Base-by-base conservation (phyloP, 2,329 filamentous ascomycete species). In the Aureobasidium sp. region DNA sequence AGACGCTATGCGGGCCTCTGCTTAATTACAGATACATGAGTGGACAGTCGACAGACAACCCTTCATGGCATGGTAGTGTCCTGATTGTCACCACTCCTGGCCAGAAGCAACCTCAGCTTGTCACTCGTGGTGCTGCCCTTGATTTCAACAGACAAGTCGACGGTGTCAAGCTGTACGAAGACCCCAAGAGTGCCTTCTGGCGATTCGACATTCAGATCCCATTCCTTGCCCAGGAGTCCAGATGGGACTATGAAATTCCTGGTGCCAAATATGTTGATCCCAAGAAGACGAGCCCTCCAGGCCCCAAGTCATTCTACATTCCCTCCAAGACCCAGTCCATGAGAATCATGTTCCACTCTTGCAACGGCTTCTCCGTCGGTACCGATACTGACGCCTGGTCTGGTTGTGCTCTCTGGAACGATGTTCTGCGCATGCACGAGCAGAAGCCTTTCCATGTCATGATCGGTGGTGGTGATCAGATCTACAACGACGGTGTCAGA, bases 401-500 rank as follows among this genome's bases (percentile, higher is more conserved):
- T 39, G 84, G 85, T 2, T 70, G 70, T 21, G 82, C 79, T 29
- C 74, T 87, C 34, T 87, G 85, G 85, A 83, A 86, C 65, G 84
- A 87, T 64, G 85, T 86, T 36, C 69, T 86, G 61, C 81, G 84
- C 49, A 75, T 83, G 62, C 85, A 87, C 67, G 78, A 78, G 66
- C 70, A 81, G 70, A 78, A 78, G 65, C 83, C 84, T 8, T 85
- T 87, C 71, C 83, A 86, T 69, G 81, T 85, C 66, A 89, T 87
- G 86, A 83, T 97, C 65, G 93, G 93, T 58, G 93, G 93, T 62
- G 93, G 93, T 63, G 93, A 97, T 71, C 93, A 97, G 75, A 86
- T 87, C 67, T 87, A 87, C 74, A 86, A 87, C 66, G 85, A 87
- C 62, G 90, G 89, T 29, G 90, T 97, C 66, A 84, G 93, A 65